Evolutionary conservation across 1,139 yeast genomes (phyloP).

Genomic region (Nakaseomyces uthaithaninus): DNA sequence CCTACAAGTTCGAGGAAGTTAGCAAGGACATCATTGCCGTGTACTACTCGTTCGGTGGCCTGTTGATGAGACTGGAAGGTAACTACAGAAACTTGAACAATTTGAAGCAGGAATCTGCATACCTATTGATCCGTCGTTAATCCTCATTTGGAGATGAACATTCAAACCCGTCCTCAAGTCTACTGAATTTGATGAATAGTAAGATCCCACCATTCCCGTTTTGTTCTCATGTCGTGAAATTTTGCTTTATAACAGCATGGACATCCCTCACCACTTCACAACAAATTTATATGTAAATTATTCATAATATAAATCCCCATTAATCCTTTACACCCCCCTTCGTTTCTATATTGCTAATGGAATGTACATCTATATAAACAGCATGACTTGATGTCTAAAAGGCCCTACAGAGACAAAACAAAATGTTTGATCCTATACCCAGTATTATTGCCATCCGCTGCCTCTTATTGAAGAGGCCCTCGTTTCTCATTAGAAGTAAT

Average conservation of each 20-base stretch:
- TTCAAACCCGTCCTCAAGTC: too few relatives aligned
- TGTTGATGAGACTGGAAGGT: constrained; percentile 90
- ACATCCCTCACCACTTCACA: not conserved
- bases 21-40: constrained; percentile 61
- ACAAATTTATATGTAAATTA: constrained; percentile 10
- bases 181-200: too few relatives aligned
- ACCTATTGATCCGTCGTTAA: constrained; percentile 66
- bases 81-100: constrained; percentile 81
- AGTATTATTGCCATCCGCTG: constrained; percentile 56
- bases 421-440: constrained; percentile 51
- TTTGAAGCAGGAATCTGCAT: constrained; percentile 90
- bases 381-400: constrained; percentile 25
- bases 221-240: too few relatives aligned
- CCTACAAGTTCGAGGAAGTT: constrained; percentile 91
- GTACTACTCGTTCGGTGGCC: constrained; percentile 92
- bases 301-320: not conserved
- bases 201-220: too few relatives aligned
- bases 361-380: too few relatives aligned
- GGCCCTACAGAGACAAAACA: constrained; percentile 48
- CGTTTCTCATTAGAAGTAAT: constrained; percentile 46
- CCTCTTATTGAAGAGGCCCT: constrained; percentile 49
- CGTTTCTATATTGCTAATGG: not conserved
- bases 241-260: constrained; percentile 4
- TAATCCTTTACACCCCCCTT: not conserved
- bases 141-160: not conserved